Evolutionary conservation across 768 basidiomycete species (phyloP), one percentile per base, ranked within the genome.

Genomic region (Trametes meyenii): DNA sequence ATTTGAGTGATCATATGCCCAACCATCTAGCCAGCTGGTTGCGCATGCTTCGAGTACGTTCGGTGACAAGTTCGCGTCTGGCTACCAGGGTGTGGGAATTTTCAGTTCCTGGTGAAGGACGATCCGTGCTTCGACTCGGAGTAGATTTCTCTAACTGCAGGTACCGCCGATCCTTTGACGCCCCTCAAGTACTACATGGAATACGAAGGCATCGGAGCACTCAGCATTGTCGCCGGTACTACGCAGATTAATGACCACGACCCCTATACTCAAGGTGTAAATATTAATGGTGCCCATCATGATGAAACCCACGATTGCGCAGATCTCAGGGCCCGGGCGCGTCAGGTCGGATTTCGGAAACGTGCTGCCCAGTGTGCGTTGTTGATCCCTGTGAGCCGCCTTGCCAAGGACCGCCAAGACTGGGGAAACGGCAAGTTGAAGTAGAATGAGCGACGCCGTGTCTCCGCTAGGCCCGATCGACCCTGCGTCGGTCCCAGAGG

Each of bases 401-500:
- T 39, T 12, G 13, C 26, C 10, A 19, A 39, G 23, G 13, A 5
- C 39, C 21, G 14, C 21, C 51, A 23, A 5, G 17, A 29, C 17
- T 3, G 7, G 23, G 10, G 26, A 19, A 12, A 26, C 23, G 26
- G 21, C 19, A 45, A 5, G 14, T 38, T 14, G 23, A 51, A 48
- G 26, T 21, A 42, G 23, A 10, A 64, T 64, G 58, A 60, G 58
- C 58, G 44, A 42, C 33, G 45, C 35, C 12, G 69, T 75, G 0
- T 81, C 82, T 51, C 70, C 78, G 2, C 74, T 84, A 21, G 81
- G 79, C 10, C 80, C 81, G 4, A 76, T 84, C 50, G 80, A 84
- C 72, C 82, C 83, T 7, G 71, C 75, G 38, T 82, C 81, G 26
- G 63, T 81, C 5, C 67, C 66, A 39, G 65, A 69, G 35, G 66